A percentile compares a stretch with the other conserved stretches of the same genome.
Evolutionary conservation across 139 green algal species (phyloP).

Genomic region (Micromonas commoda): DNA sequence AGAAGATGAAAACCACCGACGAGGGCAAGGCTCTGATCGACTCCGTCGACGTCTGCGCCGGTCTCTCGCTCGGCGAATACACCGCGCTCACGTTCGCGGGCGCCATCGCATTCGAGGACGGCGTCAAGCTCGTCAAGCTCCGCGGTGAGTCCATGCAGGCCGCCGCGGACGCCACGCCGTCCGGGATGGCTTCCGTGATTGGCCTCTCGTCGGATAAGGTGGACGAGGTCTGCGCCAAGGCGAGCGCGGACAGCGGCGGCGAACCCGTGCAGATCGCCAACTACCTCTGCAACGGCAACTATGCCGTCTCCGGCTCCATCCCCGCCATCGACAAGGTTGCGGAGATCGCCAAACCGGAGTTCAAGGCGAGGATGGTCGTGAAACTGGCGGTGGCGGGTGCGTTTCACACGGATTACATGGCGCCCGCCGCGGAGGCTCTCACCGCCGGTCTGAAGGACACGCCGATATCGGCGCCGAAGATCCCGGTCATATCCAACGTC

Average conservation of each 20-base stretch:
- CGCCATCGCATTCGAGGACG: slow-evolving; percentile 59
- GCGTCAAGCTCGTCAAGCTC: slow-evolving; percentile 86
- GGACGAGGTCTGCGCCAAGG: slow-evolving; percentile 75
- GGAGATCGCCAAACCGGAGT: slow-evolving; percentile 71
- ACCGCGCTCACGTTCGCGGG: slow-evolving; percentile 85
- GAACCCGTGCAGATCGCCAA: slow-evolving; percentile 91
- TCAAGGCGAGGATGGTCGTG: slow-evolving; percentile 76
- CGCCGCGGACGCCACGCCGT: slow-evolving; percentile 78
- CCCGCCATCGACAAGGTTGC: slow-evolving; percentile 76
- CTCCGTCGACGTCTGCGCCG: slow-evolving; percentile 68
- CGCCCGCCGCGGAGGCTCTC: slow-evolving; percentile 75
- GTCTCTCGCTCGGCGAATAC: slow-evolving; percentile 94
- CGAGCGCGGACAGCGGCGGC: slow-evolving; percentile 57
- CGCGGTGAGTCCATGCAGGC: slow-evolving; percentile 96
- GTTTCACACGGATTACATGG: slow-evolving; percentile 97
- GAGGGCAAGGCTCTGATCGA: slow-evolving; percentile 62
- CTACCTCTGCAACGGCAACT: slow-evolving; percentile 89
- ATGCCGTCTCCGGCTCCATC: slow-evolving; percentile 83
- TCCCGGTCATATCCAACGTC: slow-evolving; percentile 97
- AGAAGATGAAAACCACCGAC: slow-evolving; percentile 79
- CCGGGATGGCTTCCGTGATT: slow-evolving; percentile 91
- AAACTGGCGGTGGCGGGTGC: slow-evolving; percentile 89
- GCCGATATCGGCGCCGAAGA: slow-evolving; percentile 66
- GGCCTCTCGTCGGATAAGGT: slow-evolving; percentile 85
- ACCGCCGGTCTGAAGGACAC: slow-evolving; percentile 69